These are phyloP conservation scores for Phycomyces nitens DNA, from an alignment of 192 early-diverging fungal genomes.

Conservation along the genomic window DNA sequence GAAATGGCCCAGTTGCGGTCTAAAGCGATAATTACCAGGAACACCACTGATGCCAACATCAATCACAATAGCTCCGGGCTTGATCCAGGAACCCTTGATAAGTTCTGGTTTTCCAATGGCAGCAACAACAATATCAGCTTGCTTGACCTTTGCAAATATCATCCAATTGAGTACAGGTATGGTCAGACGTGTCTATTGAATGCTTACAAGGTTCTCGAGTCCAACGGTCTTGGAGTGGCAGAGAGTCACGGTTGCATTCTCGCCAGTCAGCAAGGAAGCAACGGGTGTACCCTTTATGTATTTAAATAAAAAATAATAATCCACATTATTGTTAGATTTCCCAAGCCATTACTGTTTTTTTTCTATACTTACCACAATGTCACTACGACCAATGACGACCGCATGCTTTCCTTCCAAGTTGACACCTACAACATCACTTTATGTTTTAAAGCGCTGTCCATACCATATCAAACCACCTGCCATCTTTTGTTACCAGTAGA, in stretches of 20 bases:
- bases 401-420: conserved; percentile 77
- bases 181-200: too few relatives aligned
- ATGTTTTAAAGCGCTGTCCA: background rate
- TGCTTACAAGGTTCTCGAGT: conserved; percentile 68
- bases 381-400: conserved; percentile 93
- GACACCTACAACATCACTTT: conserved; percentile 26
- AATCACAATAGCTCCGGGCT: conserved; percentile 88
- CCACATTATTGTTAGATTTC: too few relatives aligned
- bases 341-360: too few relatives aligned
- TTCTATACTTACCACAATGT: conserved; percentile 74
- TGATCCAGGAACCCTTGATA: conserved; percentile 91
- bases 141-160: conserved; percentile 36
- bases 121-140: conserved; percentile 86
- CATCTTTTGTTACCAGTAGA: conserved; percentile 54
- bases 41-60: conserved; percentile 95
- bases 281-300: conserved; percentile 69
- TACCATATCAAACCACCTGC: too few relatives aligned
- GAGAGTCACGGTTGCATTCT: conserved; percentile 89
- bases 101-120: conserved; percentile 78
- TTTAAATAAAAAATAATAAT: background rate
- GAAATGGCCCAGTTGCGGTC: too few relatives aligned
- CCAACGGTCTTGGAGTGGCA: conserved; percentile 84
- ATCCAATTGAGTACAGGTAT: too few relatives aligned
- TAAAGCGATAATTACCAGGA: too few relatives aligned
- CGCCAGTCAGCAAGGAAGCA: conserved; percentile 69